A percentile compares a stretch with the other conserved stretches of the same genome.
These are phyloP conservation scores for Trichosporon sp. DNA, from an alignment of 1,284 basidiomycete species.

Conservation along the genomic window DNA sequence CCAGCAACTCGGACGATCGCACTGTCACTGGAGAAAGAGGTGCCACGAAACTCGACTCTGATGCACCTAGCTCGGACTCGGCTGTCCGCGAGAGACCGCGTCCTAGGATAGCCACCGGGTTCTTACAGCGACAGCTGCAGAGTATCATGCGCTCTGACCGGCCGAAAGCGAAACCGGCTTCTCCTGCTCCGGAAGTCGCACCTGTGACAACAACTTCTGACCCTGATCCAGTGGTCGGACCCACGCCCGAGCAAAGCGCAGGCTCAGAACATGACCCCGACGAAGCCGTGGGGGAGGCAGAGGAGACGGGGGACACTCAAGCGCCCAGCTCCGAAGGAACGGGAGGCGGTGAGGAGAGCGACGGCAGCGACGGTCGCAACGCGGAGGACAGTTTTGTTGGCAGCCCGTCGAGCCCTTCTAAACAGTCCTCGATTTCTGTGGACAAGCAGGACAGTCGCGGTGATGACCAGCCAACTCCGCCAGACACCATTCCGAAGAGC, in stretches of 20 bases:
- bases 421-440: background rate
- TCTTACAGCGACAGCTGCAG: constrained; percentile 10
- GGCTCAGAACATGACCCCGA: too few relatives aligned
- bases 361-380: background rate
- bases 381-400: background rate
- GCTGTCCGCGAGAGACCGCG: background rate
- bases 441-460: background rate
- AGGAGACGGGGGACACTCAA: too few relatives aligned
- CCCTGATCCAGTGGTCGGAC: too few relatives aligned
- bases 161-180: background rate
- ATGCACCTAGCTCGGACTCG: background rate
- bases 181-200: background rate
- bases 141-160: constrained; percentile 7
- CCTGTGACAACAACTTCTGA: too few relatives aligned
- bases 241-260: too few relatives aligned
- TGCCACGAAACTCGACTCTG: background rate
- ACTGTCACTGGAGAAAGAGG: background rate
- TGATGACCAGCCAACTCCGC: background rate
- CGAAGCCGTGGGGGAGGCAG: too few relatives aligned
- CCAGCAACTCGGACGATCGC: background rate
- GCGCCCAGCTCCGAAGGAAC: too few relatives aligned
- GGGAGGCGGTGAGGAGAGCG: background rate
- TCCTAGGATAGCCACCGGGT: background rate
- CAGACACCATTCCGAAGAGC: background rate
- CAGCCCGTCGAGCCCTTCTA: background rate